Base-by-base conservation (phyloP, 2,329 filamentous ascomycete species). In the Talaromyces sp. region DNA sequence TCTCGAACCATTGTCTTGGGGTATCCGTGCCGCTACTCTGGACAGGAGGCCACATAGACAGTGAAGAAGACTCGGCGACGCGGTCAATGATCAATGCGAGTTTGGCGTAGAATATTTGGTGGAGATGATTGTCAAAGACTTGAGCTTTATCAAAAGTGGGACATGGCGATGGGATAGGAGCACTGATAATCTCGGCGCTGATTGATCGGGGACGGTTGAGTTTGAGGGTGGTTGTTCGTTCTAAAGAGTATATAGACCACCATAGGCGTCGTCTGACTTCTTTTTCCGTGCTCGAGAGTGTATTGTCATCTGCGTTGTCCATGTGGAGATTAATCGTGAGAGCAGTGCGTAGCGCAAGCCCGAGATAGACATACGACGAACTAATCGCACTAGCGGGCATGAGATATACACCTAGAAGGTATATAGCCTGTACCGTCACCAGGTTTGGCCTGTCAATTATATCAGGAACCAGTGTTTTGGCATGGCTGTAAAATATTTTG, bases 291-390 rank as follows among this genome's bases (percentile, higher is more conserved):
- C 24, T 74, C 74, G 6, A 72, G 63, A 0, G 70, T 70, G 2
- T 67, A 62, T 3, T 16, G n/a, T 52, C 48, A 8, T n/a, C 48
- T n/a, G 48, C 33, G n/a, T 52, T 52, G 16, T 52, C 48, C 27
- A 52, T 52, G 2, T 84, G 82, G 13, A 84, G 73, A 1, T 82
- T 83, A 0, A 84, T 77, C 5, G 79, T 82, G 37, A 85, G 79
- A 10, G 83, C 83, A 81, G 84, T 85, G 3, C 83, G 79, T 19
- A 84, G 71, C 3, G 83, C 82, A 58, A 82, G 73, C 1, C 82
- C 82, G 22, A 82, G 77, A 35, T 70, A 72, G n/a, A 70, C 61
- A 50, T 72, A 71, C 1, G 76, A 77, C 2, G 75, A 73, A 7
- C 74, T 74, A 52, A 77, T 72, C 0, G 76, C 74, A 58, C 70